Base-by-base conservation (phyloP, 2,329 filamentous ascomycete species). In the Grosmannia penicillata region DNA sequence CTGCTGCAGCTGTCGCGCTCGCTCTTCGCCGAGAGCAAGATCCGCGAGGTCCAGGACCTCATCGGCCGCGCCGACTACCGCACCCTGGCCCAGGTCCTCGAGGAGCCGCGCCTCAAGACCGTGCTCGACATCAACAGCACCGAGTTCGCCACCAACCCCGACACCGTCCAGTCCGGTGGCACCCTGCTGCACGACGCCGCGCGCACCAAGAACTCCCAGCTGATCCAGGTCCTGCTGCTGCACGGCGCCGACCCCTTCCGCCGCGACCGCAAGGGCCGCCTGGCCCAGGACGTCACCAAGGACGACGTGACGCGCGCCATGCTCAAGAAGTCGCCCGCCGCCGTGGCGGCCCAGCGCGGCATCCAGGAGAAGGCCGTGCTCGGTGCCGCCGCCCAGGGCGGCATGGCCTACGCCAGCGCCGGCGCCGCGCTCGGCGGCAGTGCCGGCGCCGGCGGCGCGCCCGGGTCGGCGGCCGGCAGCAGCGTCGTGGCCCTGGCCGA, bases 361-460 rank as follows among this genome's bases (percentile, higher is more conserved):
- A 94, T 98, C 26, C 91, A 98, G 58, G 91, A 98, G 59, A 94
- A 91, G 63, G 91, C 87, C 0, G 93, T 98, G 4, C 70, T 98
- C 14, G 89, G 86, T 2, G 84, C 82, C 45, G 67, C 70, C 8
- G 70, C 70, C 0, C 71, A 79, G 44, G 68, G 67, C 6, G 60
- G 63, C 3, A 27, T 40, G 14, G 41, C 22, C 25, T 42, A 43
- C 35, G 21, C 24, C 25, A 29, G n/a, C 22, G 33, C 21, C 9
- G 25, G 24, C 18, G 9, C 7, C 8, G 10, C 10, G 4, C 8
- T 9, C 21, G 32, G 9, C 13, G 30, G 30, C 10, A 25, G 34
- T 17, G 36, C 36, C 26, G 31, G 41, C 17, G n/a, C 25, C 5
- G 27, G 36, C 11, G n/a, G 29, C 11, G 39, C 4, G 26, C 33